A percentile compares a stretch with the other conserved stretches of the same genome.
These are phyloP conservation scores for Hypomontagnella monticulosa DNA, from an alignment of 495 filamentous ascomycete genomes.

Conservation along the genomic window DNA sequence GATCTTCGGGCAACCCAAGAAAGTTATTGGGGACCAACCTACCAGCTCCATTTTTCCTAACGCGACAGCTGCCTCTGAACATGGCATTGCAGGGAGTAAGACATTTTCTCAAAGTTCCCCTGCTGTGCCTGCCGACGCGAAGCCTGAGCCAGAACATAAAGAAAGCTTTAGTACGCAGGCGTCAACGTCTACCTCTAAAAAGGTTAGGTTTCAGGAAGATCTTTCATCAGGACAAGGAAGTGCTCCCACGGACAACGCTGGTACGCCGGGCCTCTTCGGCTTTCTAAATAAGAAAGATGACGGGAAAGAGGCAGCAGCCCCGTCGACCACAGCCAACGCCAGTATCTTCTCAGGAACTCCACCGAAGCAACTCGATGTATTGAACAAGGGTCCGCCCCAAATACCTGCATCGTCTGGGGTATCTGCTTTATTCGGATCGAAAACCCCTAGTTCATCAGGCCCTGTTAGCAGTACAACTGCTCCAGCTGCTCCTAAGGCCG, in stretches of 20 bases:
- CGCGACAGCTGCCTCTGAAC: not conserved
- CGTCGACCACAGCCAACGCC: not conserved
- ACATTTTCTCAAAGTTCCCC: not conserved
- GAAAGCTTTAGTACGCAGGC: not conserved
- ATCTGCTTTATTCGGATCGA: not conserved
- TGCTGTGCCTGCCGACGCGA: not conserved
- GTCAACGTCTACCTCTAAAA: conserved; percentile 2
- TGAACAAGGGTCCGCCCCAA: conserved; percentile 17
- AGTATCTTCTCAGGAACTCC: conserved; percentile 1
- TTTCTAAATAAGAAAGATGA: conserved; percentile 6
- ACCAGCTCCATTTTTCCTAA: not conserved
- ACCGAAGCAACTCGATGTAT: not conserved
- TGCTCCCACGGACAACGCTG: not conserved
- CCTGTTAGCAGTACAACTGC: conserved; percentile 3
- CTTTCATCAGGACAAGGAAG: not conserved
- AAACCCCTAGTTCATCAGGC: not conserved
- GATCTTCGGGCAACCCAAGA: conserved; percentile 4
- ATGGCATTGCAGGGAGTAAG: not conserved
- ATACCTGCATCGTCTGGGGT: not conserved
- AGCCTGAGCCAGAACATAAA: not conserved
- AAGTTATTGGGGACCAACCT: not conserved
- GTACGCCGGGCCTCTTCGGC: not conserved
- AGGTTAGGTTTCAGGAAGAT: conserved; percentile 11
- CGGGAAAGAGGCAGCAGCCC: conserved; percentile 5
- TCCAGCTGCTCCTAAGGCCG: not conserved